Conservation (phyloP, 2,329 filamentous ascomycete species). For the Xylaria sp. region DNA sequence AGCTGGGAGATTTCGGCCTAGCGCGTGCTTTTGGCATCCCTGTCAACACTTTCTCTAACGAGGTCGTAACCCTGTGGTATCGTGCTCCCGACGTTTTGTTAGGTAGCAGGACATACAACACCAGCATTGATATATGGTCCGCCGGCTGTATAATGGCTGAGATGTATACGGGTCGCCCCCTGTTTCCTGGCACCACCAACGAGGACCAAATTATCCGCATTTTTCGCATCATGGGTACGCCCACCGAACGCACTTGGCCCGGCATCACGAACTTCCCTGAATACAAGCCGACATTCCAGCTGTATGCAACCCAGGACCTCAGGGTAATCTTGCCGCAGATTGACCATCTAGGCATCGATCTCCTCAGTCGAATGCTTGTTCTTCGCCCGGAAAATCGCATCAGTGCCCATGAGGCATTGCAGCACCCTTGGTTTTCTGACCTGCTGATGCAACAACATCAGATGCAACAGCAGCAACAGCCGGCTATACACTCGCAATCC, state of each 20-base stretch:
- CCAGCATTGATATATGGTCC: constrained; percentile 99
- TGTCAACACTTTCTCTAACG: constrained; percentile 97
- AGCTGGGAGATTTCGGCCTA: constrained; percentile 93
- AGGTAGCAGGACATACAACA: constrained; percentile 96
- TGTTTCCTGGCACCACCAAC: constrained; percentile 98
- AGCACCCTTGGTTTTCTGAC: constrained; percentile 93
- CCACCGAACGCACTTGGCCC: constrained; percentile 94
- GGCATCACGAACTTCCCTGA: constrained; percentile 96
- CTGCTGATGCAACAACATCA: constrained; percentile 70
- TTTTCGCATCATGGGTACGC: constrained; percentile 98
- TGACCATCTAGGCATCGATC: constrained; percentile 85
- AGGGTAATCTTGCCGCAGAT: constrained; percentile 89
- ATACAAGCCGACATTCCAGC: constrained; percentile 94
- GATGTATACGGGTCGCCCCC: constrained; percentile 95
- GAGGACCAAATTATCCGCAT: constrained; percentile 98
- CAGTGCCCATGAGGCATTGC: constrained; percentile 84
- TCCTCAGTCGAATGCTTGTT: constrained; percentile 91
- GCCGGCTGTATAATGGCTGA: constrained; percentile 99
- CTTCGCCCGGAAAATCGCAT: constrained; percentile 91
- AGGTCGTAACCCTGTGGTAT: constrained; percentile 98
- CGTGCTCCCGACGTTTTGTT: constrained; percentile 94
- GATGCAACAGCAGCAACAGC: constrained; percentile 54
- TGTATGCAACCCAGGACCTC: constrained; percentile 93
- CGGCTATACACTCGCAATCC: constrained; percentile 57
- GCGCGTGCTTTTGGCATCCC: constrained; percentile 96